phyloP scores from a whole-genome alignment of 345 rosid genomes.

The Moricandia arvensis region DNA sequence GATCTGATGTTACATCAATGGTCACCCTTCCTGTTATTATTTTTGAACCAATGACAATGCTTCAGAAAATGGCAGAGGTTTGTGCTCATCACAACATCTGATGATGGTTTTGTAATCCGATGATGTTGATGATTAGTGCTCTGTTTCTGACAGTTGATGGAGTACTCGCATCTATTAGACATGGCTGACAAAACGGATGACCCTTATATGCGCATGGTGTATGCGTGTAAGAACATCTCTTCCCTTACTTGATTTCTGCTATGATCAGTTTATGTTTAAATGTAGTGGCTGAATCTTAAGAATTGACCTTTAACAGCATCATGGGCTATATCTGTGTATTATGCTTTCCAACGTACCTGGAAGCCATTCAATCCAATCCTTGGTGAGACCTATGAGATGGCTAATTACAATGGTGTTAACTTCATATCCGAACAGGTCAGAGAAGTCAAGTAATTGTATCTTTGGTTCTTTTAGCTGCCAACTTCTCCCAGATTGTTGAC shows the following conservation, averaged over 20 bases:
- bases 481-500: conserved; percentile 12
- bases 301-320: conserved; percentile 57
- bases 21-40: conserved; percentile 96
- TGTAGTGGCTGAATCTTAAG: conserved; percentile 15
- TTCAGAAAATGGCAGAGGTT: conserved; percentile 95
- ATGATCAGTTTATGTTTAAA: conserved; percentile 7
- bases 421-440: conserved; percentile 83
- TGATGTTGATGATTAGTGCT: background rate
- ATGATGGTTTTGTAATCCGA: background rate
- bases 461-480: conserved; percentile 7
- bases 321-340: conserved; percentile 91
- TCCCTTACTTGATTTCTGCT: background rate
- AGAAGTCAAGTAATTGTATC: background rate
- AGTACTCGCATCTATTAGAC: conserved; percentile 81
- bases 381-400: conserved; percentile 94
- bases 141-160: conserved; percentile 76
- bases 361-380: conserved; percentile 99
- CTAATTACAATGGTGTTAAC: conserved; percentile 65
- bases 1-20: conserved; percentile 93
- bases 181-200: conserved; percentile 90
- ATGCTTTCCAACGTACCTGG: conserved; percentile 89
- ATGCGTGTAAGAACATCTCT: conserved; percentile 62
- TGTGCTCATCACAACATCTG: background rate
- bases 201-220: conserved; percentile 89
- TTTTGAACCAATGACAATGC: conserved; percentile 91